Conservation (phyloP, 1,139 yeast species). For the Meyerozyma athensensis region DNA sequence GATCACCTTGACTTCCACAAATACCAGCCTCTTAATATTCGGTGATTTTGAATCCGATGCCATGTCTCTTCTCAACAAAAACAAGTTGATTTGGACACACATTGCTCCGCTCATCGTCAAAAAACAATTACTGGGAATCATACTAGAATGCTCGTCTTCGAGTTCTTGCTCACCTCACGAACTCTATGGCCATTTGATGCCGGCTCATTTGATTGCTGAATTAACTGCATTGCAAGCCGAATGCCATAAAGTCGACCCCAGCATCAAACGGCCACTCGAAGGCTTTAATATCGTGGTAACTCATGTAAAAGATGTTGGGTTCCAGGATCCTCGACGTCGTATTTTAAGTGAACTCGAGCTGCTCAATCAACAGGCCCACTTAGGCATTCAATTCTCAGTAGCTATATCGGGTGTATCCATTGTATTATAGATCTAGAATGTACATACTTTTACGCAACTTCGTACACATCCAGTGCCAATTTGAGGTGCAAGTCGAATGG, state of each 20-base stretch:
- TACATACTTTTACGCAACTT: constrained; percentile 39
- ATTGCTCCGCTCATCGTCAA: constrained; percentile 44
- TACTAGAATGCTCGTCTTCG: constrained; percentile 74
- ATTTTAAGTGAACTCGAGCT: constrained; percentile 44
- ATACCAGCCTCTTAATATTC: constrained; percentile 50
- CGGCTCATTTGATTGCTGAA: constrained; percentile 56
- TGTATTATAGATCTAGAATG: constrained; percentile 8
- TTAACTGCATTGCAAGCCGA: constrained; percentile 32
- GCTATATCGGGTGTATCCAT: constrained; percentile 49
- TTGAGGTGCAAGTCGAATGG: constrained; percentile 69
- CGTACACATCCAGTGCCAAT: constrained; percentile 61
- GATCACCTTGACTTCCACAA: constrained; percentile 29
- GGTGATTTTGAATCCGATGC: constrained; percentile 80
- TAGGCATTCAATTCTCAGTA: constrained; percentile 45
- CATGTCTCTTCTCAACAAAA: constrained; percentile 37
- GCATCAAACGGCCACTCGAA: constrained; percentile 26
- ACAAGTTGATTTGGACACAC: constrained; percentile 51
- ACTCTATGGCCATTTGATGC: constrained; percentile 78
- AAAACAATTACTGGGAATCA: constrained; percentile 44
- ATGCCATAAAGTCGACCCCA: constrained; percentile 13
- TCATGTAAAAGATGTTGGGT: constrained; percentile 59
- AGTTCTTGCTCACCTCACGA: constrained; percentile 19
- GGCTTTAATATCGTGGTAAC: constrained; percentile 57
- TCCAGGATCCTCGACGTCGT: constrained; percentile 50
- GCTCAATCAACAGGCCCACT: constrained; percentile 28